phyloP scores from a whole-genome alignment of 495 filamentous ascomycete genomes.

The Neurospora sp. region DNA sequence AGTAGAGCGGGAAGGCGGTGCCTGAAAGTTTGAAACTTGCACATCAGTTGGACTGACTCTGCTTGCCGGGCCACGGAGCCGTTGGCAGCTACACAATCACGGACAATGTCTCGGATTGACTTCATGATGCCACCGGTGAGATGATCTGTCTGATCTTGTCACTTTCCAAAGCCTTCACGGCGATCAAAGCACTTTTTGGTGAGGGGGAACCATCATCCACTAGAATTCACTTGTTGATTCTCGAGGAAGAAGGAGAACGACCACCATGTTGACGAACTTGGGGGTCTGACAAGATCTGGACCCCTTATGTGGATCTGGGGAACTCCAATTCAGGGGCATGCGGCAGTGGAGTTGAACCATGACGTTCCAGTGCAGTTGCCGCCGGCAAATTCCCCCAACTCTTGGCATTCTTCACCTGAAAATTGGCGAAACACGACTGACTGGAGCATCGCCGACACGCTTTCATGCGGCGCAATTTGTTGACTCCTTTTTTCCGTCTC shows the following conservation, averaged over 20 bases:
- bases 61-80: neutral
- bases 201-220: neutral
- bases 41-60: neutral
- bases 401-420: neutral
- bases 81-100: neutral
- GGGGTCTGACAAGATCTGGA: neutral
- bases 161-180: neutral
- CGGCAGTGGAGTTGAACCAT: neutral
- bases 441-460: neutral
- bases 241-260: neutral
- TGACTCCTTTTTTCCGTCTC: neutral
- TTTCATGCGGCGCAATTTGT: neutral
- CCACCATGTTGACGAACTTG: neutral
- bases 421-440: neutral
- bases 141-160: neutral
- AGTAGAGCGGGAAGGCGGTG: neutral
- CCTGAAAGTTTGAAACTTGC: neutral
- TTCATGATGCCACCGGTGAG: neutral
- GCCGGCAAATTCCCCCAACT: neutral
- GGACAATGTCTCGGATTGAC: neutral
- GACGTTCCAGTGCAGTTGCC: neutral
- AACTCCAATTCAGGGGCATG: neutral
- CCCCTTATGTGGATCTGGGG: neutral
- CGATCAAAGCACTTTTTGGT: neutral
- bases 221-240: neutral